Conservation (phyloP, 345 rosid species). For the Bruguiera gymnorhiza region DNA sequence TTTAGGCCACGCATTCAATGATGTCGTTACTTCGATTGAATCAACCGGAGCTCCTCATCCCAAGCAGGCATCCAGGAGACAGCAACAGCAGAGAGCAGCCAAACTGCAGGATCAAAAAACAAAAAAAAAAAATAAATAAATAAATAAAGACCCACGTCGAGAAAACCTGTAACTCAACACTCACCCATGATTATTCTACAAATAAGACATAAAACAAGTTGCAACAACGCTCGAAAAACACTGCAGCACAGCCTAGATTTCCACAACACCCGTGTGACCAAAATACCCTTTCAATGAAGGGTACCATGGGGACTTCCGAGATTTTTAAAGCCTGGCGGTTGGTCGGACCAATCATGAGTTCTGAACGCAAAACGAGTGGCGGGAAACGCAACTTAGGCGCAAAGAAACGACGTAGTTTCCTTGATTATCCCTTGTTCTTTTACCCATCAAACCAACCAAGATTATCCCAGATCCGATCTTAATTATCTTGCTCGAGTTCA, state of each 20-base stretch:
- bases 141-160: neutral
- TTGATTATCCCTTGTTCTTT: neutral
- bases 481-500: neutral
- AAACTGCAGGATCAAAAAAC: constrained; percentile 14
- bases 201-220: too few relatives aligned
- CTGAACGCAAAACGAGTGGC: neutral
- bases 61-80: constrained; percentile 32
- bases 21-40: neutral
- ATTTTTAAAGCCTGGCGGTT: neutral
- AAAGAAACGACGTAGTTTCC: neutral
- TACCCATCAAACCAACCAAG: neutral
- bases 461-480: constrained; percentile 9
- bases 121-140: neutral
- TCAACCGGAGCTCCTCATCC: constrained; percentile 2
- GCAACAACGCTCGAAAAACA: neutral
- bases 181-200: neutral
- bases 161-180: neutral
- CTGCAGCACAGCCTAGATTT: neutral
- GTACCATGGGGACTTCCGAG: neutral
- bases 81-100: constrained; percentile 37
- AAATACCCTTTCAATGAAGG: neutral
- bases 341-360: neutral
- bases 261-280: neutral
- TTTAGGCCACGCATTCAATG: neutral
- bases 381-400: neutral